Base-by-base conservation (phyloP, 75 land plant genomes). In the Larix kaempferi region DNA sequence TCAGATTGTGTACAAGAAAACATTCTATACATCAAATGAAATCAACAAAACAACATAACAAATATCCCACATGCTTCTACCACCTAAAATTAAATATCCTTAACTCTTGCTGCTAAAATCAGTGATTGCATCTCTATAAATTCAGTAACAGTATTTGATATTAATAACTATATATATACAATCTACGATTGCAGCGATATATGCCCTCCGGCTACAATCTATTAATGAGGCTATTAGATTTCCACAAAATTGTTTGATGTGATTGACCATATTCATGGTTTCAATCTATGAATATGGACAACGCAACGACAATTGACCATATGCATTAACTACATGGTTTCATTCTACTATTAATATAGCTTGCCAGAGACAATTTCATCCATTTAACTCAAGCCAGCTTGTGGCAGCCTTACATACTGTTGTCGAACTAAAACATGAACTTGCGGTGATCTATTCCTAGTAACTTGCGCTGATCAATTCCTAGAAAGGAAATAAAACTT, bases 361-460 rank as follows among this genome's bases (percentile, higher is more conserved):
- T 35, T 39, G 21, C 6, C 26, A 16, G 58, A 57, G 0, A 2
- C 17, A 37, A 19, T 57, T 33, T 39, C 13, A 6, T 22, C 16
- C 65, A 78, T 71, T 57, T 76, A 21, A 39, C 59, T 57, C 44
- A 52, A 21, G 35, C 39, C 58, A 55, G 52, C 74, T 41, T 56
- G 59, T 73, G 78, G 80, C 75, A 55, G 65, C 73, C 67, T 16
- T 57, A 73, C 11, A 75, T 75, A 35, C 23, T 44, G 76, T 44
- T 72, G 56, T 60, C 57, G 74, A 1, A 75, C 19, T 16, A 60
- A 62, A 17, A 55, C 27, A 27, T 0, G 23, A 22, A 22, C 11
- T 3, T 8, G n/a, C n/a, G n/a, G n/a, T n/a, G n/a, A n/a, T n/a
- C n/a, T n/a, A n/a, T n/a, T n/a, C n/a, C n/a, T n/a, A n/a, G n/a